Evolutionary conservation across 2,329 filamentous ascomycete genomes (phyloP).

Genomic region (Colletotrichum sp.): DNA sequence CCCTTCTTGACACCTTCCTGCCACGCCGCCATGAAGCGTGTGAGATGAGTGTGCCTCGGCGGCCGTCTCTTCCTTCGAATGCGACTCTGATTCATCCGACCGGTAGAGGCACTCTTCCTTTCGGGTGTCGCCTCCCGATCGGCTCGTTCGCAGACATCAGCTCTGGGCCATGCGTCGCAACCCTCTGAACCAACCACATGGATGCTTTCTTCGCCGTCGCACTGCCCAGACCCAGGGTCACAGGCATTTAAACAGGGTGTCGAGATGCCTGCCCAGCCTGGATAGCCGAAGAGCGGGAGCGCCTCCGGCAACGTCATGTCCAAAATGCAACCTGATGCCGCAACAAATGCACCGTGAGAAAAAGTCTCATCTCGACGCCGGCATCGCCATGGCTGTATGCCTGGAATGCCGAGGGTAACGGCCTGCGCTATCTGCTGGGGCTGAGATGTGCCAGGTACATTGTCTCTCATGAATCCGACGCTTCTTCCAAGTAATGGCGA

Average conservation of each 20-base stretch:
- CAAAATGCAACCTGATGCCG: neutral
- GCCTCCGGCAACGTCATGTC: slow-evolving; percentile 2
- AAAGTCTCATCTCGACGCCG: neutral
- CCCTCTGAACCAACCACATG: neutral
- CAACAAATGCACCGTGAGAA: neutral
- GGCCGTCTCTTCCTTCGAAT: neutral
- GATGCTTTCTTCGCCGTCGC: neutral
- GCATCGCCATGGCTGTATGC: neutral
- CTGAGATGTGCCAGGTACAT: neutral
- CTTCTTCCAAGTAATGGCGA: neutral
- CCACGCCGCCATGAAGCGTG: neutral
- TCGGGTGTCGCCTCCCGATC: neutral
- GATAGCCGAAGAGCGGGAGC: neutral
- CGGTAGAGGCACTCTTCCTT: neutral
- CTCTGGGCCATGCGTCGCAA: neutral
- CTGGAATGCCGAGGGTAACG: neutral
- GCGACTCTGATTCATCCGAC: neutral
- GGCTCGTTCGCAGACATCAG: neutral
- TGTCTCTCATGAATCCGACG: neutral
- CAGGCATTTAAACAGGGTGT: neutral
- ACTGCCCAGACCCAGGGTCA: neutral
- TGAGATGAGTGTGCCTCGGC: neutral
- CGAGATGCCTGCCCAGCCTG: neutral
- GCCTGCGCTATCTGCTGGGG: neutral
- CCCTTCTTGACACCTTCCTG: neutral